These are phyloP conservation scores for Mrakiaceae sp. DNA, from an alignment of 1,284 basidiomycete species.

Conservation along the genomic window DNA sequence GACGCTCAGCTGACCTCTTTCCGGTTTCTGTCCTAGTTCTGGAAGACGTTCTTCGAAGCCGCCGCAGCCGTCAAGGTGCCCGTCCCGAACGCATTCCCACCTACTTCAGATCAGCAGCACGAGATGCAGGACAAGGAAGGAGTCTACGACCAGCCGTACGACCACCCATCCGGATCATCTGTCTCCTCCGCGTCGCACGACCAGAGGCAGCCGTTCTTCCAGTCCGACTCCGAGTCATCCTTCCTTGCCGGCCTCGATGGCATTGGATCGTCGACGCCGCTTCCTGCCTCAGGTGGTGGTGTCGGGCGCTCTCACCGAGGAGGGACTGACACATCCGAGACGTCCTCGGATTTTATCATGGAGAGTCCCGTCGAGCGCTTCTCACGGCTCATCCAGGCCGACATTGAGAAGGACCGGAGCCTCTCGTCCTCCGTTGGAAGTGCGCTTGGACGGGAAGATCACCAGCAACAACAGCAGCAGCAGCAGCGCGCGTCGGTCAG, in stretches of 20 bases:
- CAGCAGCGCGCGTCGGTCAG: not conserved
- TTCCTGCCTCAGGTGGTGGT: not conserved
- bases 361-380: constrained; percentile 8
- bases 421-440: not conserved
- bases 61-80: constrained; percentile 76
- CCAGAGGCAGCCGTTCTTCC: not conserved
- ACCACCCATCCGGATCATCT: not conserved
- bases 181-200: constrained; percentile 3
- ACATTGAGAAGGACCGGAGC: not conserved
- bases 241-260: constrained; percentile 12
- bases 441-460: not conserved
- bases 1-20: not conserved
- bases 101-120: not conserved
- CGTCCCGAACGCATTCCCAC: constrained; percentile 36
- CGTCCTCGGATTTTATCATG: not conserved
- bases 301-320: not conserved
- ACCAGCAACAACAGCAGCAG: not conserved
- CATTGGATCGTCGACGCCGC: constrained; percentile 7
- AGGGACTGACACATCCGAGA: not conserved
- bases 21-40: constrained; percentile 50
- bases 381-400: not conserved
- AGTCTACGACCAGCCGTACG: constrained; percentile 1
- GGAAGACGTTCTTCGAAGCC: constrained; percentile 89
- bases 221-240: constrained; percentile 5
- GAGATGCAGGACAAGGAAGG: constrained; percentile 6